Evolutionary conservation across 179 eudicot species (phyloP).

Genomic region (Monotropa hypopitys): DNA sequence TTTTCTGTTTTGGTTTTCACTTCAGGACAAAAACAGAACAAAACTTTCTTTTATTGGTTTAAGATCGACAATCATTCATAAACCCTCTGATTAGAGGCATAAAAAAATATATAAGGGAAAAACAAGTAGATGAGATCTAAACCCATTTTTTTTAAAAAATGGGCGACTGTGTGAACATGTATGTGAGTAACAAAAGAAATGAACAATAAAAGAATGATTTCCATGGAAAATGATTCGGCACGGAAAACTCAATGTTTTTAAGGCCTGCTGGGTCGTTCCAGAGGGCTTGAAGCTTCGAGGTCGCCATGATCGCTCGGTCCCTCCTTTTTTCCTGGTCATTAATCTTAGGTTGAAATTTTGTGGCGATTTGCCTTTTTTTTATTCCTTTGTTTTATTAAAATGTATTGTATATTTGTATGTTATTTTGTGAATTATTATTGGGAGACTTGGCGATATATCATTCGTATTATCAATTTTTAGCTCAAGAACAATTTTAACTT

Average conservation of each 20-base stretch:
- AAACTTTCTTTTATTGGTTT: neutral
- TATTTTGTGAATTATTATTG: no score
- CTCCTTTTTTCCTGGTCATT: neutral
- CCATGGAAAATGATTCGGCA: neutral
- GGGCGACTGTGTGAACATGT: neutral
- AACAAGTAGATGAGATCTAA: neutral
- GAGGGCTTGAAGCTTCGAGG: constrained; percentile 48
- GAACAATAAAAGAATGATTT: neutral
- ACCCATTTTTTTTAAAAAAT: neutral
- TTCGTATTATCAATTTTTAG: no score
- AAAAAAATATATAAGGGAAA: neutral
- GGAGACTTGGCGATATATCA: no score
- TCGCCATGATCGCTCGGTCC: constrained; percentile 28
- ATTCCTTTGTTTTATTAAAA: no score
- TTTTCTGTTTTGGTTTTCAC: no score
- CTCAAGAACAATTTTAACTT: no score
- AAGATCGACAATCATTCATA: neutral
- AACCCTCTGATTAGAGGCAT: neutral
- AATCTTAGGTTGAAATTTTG: neutral
- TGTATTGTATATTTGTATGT: no score
- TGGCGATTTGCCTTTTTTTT: no score
- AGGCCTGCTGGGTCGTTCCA: constrained; percentile 77
- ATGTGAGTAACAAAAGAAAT: neutral
- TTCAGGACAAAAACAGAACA: neutral
- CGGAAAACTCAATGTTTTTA: constrained; percentile 34